phyloP scores from a whole-genome alignment of 495 filamentous ascomycete genomes.

The Apodospora peruviana region DNA sequence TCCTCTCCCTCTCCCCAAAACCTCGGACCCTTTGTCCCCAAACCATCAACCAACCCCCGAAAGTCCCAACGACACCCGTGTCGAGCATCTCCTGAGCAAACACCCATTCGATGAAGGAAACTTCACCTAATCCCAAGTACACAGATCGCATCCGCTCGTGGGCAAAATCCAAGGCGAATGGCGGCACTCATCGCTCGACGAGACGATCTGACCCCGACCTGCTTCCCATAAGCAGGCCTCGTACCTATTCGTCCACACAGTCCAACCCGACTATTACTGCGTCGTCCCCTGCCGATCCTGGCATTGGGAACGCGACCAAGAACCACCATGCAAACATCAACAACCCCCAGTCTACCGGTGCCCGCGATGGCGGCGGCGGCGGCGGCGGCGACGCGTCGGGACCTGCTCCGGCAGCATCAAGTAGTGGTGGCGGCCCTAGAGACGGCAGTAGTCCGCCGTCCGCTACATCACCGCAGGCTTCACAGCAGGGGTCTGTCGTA shows the following conservation, averaged over 20 bases:
- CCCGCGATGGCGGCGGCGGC: constrained; percentile 9
- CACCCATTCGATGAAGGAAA: constrained; percentile 57
- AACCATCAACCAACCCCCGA: background rate
- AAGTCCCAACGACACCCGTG: background rate
- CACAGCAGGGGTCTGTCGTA: constrained; percentile 54
- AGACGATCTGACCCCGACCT: constrained; percentile 32
- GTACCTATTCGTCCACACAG: background rate
- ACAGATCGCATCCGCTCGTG: constrained; percentile 56
- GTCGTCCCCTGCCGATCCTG: background rate
- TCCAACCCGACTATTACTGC: background rate
- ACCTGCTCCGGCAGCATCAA: background rate
- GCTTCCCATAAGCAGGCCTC: constrained; percentile 29
- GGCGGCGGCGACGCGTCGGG: background rate
- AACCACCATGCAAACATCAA: constrained; percentile 17
- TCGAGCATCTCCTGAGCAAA: constrained; percentile 5
- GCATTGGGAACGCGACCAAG: constrained; percentile 6
- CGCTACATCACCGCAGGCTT: constrained; percentile 48
- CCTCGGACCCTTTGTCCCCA: background rate
- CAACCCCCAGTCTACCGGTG: background rate
- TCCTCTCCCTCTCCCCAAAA: background rate
- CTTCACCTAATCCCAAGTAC: constrained; percentile 45
- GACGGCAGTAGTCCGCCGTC: constrained; percentile 18
- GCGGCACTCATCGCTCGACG: constrained; percentile 34
- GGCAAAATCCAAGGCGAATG: constrained; percentile 47
- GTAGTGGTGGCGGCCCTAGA: background rate